phyloP scores from a whole-genome alignment of 1,139 yeast genomes.

The Yamadazyma sp. region DNA sequence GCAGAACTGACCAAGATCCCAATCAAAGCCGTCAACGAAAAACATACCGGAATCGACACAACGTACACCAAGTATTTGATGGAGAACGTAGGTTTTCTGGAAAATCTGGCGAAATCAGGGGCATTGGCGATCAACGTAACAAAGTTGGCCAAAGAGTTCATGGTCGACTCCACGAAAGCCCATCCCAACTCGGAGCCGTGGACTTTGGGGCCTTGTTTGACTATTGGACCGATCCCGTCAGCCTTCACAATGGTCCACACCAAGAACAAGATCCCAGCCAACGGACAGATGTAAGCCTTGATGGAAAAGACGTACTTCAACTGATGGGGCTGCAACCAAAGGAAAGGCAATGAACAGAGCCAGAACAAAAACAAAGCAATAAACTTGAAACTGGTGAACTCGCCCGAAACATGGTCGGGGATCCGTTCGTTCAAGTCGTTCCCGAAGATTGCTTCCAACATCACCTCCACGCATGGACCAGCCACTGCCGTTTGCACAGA shows the following conservation, averaged over 20 bases:
- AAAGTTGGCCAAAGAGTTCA: constrained; percentile 82
- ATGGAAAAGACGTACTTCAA: constrained; percentile 79
- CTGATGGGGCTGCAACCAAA: constrained; percentile 80
- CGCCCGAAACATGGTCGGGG: constrained; percentile 53
- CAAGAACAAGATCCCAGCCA: constrained; percentile 77
- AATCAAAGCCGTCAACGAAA: constrained; percentile 77
- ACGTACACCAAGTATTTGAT: constrained; percentile 48
- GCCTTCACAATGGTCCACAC: constrained; percentile 81
- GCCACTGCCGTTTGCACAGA: constrained; percentile 83
- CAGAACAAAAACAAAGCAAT: constrained; percentile 77
- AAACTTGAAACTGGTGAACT: constrained; percentile 63
- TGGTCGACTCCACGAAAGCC: constrained; percentile 77
- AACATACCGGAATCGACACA: constrained; percentile 71
- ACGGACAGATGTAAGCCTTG: constrained; percentile 73
- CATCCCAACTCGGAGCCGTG: constrained; percentile 69
- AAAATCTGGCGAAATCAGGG: constrained; percentile 87
- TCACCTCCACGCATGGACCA: constrained; percentile 75
- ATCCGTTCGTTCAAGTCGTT: constrained; percentile 46
- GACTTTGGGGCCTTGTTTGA: constrained; percentile 48
- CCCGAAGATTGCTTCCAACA: constrained; percentile 69
- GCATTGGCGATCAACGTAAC: constrained; percentile 86
- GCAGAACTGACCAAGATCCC: constrained; percentile 89
- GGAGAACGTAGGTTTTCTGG: constrained; percentile 47
- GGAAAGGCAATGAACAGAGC: constrained; percentile 72
- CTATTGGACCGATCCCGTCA: constrained; percentile 70